phyloP scores from a whole-genome alignment of 2,329 filamentous ascomycete genomes.

The Colletotrichum lini region DNA sequence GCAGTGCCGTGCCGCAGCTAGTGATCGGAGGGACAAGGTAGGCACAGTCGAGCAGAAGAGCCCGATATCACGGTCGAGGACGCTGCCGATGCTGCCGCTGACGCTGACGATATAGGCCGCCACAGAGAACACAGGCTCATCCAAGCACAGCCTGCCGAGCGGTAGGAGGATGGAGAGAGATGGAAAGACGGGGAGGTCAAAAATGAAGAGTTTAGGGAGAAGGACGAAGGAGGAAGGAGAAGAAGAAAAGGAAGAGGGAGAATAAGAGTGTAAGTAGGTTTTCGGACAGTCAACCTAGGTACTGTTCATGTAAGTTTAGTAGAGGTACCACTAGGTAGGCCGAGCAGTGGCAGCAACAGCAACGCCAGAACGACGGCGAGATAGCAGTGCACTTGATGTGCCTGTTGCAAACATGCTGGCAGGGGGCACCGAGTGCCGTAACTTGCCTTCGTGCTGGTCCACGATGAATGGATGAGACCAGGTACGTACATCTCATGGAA shows the following conservation, averaged over 20 bases:
- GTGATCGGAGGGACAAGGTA: constrained; percentile 31
- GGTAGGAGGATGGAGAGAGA: neutral
- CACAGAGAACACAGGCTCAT: neutral
- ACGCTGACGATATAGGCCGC: neutral
- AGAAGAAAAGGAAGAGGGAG: neutral
- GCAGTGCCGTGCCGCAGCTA: constrained; percentile 36
- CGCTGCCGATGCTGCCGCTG: constrained; percentile 16
- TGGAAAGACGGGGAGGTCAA: neutral
- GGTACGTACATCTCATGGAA: constrained; percentile 34
- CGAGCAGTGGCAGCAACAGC: neutral
- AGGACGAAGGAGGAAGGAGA: neutral
- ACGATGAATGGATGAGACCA: neutral
- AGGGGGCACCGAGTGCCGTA: constrained; percentile 13
- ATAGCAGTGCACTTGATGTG: no score
- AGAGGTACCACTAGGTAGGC: neutral
- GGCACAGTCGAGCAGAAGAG: constrained; percentile 24
- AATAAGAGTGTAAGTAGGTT: constrained; percentile 16
- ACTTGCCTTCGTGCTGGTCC: constrained; percentile 1
- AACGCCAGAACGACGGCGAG: constrained; percentile 18
- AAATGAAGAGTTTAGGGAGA: neutral
- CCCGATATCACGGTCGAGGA: constrained; percentile 34
- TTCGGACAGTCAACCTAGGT: constrained; percentile 2
- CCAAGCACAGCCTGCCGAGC: neutral
- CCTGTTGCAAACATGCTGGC: neutral
- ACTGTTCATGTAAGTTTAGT: neutral